Evolutionary conservation across 2,329 filamentous ascomycete genomes (phyloP).

Genomic region (Pezicula radicicola): DNA sequence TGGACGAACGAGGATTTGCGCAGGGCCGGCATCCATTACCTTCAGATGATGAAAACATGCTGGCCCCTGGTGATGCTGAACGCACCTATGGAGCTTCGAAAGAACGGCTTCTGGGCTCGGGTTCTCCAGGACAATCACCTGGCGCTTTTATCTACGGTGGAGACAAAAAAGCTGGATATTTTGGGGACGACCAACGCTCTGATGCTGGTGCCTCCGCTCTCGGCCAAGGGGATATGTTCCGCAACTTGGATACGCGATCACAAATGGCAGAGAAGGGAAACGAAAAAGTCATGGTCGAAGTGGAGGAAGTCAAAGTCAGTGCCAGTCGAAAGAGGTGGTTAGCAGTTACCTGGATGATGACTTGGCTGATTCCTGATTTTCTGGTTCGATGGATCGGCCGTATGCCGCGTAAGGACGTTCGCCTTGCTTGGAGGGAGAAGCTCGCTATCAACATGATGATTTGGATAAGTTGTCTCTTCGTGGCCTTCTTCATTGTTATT

Average conservation of each 20-base stretch:
- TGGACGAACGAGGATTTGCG: conserved; percentile 60
- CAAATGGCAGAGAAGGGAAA: conserved; percentile 96
- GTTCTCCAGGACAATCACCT: conserved; percentile 46
- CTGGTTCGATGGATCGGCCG: conserved; percentile 71
- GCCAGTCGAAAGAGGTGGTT: conserved; percentile 88
- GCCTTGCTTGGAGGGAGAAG: conserved; percentile 94
- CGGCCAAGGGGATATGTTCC: conserved; percentile 95
- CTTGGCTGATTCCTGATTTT: conserved; percentile 86
- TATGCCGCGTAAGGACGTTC: conserved; percentile 90
- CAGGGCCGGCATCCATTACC: conserved; percentile 49
- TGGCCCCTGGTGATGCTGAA: conserved; percentile 50
- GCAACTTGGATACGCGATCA: conserved; percentile 88
- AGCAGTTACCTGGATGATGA: conserved; percentile 76
- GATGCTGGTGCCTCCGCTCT: conserved; percentile 91
- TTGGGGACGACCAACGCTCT: conserved; percentile 74
- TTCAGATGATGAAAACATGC: conserved; percentile 59
- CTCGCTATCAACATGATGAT: conserved; percentile 97
- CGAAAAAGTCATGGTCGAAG: conserved; percentile 83
- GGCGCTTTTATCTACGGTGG: conserved; percentile 63
- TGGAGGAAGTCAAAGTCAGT: conserved; percentile 79
- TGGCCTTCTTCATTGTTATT: conserved; percentile 85
- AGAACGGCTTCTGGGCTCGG: conserved; percentile 50
- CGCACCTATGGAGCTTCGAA: conserved; percentile 57
- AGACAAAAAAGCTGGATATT: conserved; percentile 80
- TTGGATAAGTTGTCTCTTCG: conserved; percentile 77